Evolutionary conservation across 768 basidiomycete species (phyloP).

Genomic region (Termitomyces sp.): DNA sequence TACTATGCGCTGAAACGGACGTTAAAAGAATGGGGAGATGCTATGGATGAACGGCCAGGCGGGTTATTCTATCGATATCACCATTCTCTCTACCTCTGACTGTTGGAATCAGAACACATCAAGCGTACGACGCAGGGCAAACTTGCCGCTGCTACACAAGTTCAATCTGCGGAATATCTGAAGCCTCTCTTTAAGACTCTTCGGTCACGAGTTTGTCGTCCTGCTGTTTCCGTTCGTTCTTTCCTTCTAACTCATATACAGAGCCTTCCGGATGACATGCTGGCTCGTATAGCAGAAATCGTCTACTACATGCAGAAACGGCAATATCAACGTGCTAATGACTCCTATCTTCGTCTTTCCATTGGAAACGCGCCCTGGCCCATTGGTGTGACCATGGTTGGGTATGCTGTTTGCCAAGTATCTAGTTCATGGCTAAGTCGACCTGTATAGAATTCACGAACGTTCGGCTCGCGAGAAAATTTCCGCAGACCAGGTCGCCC

Average conservation of each 20-base stretch:
- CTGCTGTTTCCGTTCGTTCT: neutral
- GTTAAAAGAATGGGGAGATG: conserved; percentile 94
- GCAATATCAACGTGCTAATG: conserved; percentile 93
- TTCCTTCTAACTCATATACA: conserved; percentile 18
- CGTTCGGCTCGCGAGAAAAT: conserved; percentile 98
- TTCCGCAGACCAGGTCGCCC: conserved; percentile 93
- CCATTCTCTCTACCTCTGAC: conserved; percentile 1
- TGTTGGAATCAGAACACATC: conserved; percentile 53
- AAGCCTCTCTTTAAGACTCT: conserved; percentile 94
- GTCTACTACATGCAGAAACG: conserved; percentile 96
- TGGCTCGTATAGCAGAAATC: conserved; percentile 86
- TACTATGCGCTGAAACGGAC: conserved; percentile 93
- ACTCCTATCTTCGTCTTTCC: conserved; percentile 92
- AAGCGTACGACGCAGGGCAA: conserved; percentile 91
- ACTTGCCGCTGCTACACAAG: conserved; percentile 90
- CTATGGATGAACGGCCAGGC: conserved; percentile 93
- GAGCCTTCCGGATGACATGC: conserved; percentile 81
- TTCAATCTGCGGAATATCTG: conserved; percentile 92
- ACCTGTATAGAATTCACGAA: conserved; percentile 75
- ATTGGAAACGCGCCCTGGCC: conserved; percentile 99
- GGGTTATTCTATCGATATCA: conserved; percentile 13
- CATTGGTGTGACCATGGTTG: conserved; percentile 99
- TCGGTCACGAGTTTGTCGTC: conserved; percentile 71
- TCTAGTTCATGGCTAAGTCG: neutral
- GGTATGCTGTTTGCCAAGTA: conserved; percentile 43